Base-by-base conservation (phyloP, 2,329 filamentous ascomycete species). In the Dendrostoma leiphaemia region DNA sequence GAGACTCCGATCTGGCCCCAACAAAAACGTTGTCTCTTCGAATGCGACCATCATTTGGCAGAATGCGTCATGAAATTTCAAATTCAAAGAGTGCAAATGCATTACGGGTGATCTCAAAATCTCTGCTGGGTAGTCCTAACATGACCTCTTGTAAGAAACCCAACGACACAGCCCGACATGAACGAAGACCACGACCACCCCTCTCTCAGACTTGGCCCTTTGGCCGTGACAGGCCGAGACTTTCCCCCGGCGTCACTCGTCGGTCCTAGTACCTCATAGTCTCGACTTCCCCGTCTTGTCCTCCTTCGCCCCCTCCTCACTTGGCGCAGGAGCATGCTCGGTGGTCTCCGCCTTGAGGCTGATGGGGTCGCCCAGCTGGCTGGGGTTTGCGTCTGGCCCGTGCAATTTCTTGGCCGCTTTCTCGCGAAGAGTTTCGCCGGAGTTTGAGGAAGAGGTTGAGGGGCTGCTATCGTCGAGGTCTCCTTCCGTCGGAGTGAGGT, bases 271-370 rank as follows among this genome's bases (percentile, higher is more conserved):
- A 43, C 13, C 48, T 51, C 48, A 51, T 51, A 51, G 48, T 32
- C 38, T 51, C 24, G 48, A 51, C n/a, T 24, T 23, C 15, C 37
- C 23, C 38, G 34, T 32, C 38, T 4, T 23, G 2, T 50, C 41
- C 17, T 28, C 13, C 41, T 17, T 19, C 19, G 51, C 41, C 29
- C 51, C 54, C 15, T 41, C 54, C 19, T 57, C 54, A 26, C 41
- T 49, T 38, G 50, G 46, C 34, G 54, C 24, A 40, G 54, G 54
- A 28, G 50, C 51, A 57, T 57, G 45, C 38, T 32, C 19, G 23
- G 45, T 57, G 17, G 52, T 38, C 40, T 57, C 54, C 3, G 54
- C 54, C 28, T 56, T 58, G 29, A 58, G 47, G 17, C 56, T 58
- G 52, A 56, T 40, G 1, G 56, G 56, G 34, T 58, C 56, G 38